These are phyloP conservation scores for Debaryomyces castellii DNA, from an alignment of 805 yeast species.

Conservation along the genomic window DNA sequence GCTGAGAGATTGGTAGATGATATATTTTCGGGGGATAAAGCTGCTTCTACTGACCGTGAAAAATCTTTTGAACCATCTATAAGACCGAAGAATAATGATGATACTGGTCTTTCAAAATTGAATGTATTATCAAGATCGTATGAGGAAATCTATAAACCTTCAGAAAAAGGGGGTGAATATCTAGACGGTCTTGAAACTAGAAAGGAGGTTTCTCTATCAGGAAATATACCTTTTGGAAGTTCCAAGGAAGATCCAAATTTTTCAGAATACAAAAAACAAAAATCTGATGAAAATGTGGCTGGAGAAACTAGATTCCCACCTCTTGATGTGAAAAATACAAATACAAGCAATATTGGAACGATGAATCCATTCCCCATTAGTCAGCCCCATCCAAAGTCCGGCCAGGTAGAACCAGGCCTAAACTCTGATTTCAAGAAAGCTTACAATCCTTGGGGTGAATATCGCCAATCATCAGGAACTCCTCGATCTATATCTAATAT, in stretches of 20 bases:
- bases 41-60: constrained; percentile 8
- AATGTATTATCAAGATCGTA: not conserved
- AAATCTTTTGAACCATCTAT: not conserved
- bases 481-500: not conserved
- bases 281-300: not conserved
- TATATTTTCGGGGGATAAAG: constrained; percentile 30
- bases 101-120: not conserved
- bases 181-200: not conserved
- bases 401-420: not conserved
- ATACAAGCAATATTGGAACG: not conserved
- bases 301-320: not conserved
- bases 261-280: not conserved
- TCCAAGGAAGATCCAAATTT: not conserved
- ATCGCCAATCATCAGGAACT: constrained; percentile 4
- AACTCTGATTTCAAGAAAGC: constrained; percentile 7
- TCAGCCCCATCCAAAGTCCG: constrained; percentile 1
- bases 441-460: constrained; percentile 39
- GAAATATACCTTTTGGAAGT: not conserved
- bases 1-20: constrained; percentile 41
- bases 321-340: not conserved
- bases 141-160: not conserved
- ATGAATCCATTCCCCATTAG: not conserved
- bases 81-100: not conserved
- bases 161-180: not conserved
- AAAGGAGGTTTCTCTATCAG: not conserved